Conservation (phyloP, 768 basidiomycete genomes). For the Xerocomus spinulosus region DNA sequence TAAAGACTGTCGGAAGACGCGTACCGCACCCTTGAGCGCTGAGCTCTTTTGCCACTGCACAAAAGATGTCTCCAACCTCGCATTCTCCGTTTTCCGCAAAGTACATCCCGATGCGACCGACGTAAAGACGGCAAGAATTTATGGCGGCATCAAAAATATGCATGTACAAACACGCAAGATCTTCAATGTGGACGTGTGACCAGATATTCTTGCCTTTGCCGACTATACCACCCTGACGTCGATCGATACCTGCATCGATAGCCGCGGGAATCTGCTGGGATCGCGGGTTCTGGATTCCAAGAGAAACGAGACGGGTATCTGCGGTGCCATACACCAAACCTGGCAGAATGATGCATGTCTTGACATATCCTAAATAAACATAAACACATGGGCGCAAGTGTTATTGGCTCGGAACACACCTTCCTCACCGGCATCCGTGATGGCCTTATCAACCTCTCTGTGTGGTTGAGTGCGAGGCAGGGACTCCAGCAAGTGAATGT, state of each 20-base stretch:
- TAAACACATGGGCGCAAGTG: no score
- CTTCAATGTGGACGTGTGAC: conserved; percentile 56
- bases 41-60: conserved; percentile 36
- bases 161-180: conserved; percentile 42
- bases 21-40: conserved; percentile 20
- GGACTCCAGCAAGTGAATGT: conserved; percentile 40
- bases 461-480: conserved; percentile 44
- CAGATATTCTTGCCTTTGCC: conserved; percentile 57
- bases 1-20: conserved; percentile 39
- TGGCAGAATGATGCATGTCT: conserved; percentile 48
- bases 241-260: conserved; percentile 41
- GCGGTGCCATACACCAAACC: conserved; percentile 58
- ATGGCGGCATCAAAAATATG: conserved; percentile 37
- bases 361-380: conserved; percentile 44
- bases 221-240: conserved; percentile 50
- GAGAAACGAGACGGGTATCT: conserved; percentile 41
- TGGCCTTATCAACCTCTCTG: conserved; percentile 48
- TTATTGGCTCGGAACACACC: no score
- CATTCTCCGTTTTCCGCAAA: conserved; percentile 52
- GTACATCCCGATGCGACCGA: conserved; percentile 44
- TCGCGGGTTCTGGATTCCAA: conserved; percentile 48
- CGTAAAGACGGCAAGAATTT: conserved; percentile 14
- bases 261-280: conserved; percentile 51
- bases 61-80: conserved; percentile 38
- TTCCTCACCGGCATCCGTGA: no score